Evolutionary conservation across 306 rosid genomes (phyloP).

Genomic region (Rosa multiflora): DNA sequence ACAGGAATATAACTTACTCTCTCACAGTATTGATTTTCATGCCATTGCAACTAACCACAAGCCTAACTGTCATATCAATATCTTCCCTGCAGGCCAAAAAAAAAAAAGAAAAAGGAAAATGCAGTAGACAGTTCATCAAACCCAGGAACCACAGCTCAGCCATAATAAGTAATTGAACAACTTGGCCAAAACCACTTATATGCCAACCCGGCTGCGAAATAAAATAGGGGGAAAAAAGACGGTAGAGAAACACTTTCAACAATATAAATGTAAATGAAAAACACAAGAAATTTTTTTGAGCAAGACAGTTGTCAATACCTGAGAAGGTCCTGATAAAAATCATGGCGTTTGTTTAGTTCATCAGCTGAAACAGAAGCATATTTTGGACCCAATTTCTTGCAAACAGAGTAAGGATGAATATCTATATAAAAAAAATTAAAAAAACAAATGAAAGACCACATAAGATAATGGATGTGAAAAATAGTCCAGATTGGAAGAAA

Average conservation of each 20-base stretch:
- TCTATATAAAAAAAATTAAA: constrained; percentile 36
- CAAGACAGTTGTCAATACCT: constrained; percentile 50
- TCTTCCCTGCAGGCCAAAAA: constrained; percentile 62
- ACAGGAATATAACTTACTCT: constrained; percentile 55
- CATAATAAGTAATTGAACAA: constrained; percentile 22
- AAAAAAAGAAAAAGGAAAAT: neutral
- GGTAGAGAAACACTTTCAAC: neutral
- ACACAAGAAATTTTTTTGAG: neutral
- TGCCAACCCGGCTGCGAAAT: constrained; percentile 12
- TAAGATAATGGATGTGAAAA: constrained; percentile 11
- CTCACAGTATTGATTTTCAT: constrained; percentile 70
- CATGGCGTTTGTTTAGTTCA: constrained; percentile 55
- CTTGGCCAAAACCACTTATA: constrained; percentile 17
- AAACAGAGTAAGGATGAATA: constrained; percentile 73
- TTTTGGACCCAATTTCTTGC: constrained; percentile 87
- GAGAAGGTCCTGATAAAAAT: constrained; percentile 86
- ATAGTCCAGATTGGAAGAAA: constrained; percentile 21
- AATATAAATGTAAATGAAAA: neutral
- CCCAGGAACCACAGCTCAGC: constrained; percentile 28
- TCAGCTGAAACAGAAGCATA: constrained; percentile 69
- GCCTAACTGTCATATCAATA: constrained; percentile 80
- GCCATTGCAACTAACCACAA: constrained; percentile 84
- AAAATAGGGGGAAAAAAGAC: neutral
- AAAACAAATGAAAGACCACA: constrained; percentile 4
- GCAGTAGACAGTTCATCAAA: constrained; percentile 23